These are phyloP conservation scores for Ilyonectria mors-panacis DNA, from an alignment of 2,329 filamentous ascomycete genomes.

Conservation along the genomic window DNA sequence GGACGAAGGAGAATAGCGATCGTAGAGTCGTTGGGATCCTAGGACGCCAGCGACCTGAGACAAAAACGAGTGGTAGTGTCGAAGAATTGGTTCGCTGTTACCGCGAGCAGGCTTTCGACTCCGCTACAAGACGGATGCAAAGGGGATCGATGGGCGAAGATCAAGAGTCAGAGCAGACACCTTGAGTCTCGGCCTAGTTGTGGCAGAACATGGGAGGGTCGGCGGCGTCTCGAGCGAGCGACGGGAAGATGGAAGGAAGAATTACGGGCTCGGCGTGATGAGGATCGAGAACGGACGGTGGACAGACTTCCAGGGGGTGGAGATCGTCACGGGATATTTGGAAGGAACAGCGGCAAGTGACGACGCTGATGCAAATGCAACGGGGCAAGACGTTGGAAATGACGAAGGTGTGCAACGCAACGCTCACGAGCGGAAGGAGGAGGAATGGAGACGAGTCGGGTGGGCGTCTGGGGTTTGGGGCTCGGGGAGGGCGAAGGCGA, in stretches of 20 bases:
- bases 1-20: slow-evolving; percentile 53
- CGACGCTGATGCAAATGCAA: slow-evolving; percentile 48
- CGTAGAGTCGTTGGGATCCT: slow-evolving; percentile 56
- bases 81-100: slow-evolving; percentile 62
- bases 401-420: slow-evolving; percentile 49
- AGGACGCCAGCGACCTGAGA: slow-evolving; percentile 72
- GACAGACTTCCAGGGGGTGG: slow-evolving; percentile 46
- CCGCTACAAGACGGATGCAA: slow-evolving; percentile 41
- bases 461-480: slow-evolving; percentile 38
- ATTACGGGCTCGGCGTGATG: slow-evolving; percentile 48
- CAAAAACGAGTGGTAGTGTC: slow-evolving; percentile 59
- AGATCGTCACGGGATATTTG: slow-evolving; percentile 44
- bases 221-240: slow-evolving; percentile 41
- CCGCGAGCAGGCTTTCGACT: slow-evolving; percentile 56
- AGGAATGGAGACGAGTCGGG: slow-evolving; percentile 39
- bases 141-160: slow-evolving; percentile 43
- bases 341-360: slow-evolving; percentile 47
- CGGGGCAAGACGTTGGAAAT: slow-evolving; percentile 42
- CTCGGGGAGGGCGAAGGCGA: slow-evolving; percentile 39
- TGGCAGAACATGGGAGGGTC: slow-evolving; percentile 52
- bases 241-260: slow-evolving; percentile 37
- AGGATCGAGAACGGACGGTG: slow-evolving; percentile 39
- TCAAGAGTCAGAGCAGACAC: slow-evolving; percentile 52
- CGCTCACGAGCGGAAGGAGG: slow-evolving; percentile 46
- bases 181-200: slow-evolving; percentile 50